These are phyloP conservation scores for Camillea tinctor DNA, from an alignment of 2,329 filamentous ascomycete species.

Conservation along the genomic window DNA sequence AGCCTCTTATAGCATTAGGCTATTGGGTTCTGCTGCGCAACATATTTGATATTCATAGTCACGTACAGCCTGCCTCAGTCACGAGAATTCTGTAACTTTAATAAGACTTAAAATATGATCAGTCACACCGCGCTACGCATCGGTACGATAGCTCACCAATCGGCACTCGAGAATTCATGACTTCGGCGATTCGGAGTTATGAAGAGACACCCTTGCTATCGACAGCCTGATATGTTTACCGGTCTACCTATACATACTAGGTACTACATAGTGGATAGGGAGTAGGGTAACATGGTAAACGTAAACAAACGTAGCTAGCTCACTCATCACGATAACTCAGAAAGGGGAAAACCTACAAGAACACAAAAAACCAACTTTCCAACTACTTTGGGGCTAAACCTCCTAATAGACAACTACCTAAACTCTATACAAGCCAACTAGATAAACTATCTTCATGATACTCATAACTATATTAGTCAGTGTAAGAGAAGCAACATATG, in stretches of 20 bases:
- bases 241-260: no score
- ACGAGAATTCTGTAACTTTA: background rate
- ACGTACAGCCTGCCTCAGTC: background rate
- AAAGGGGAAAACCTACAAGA: background rate
- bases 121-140: background rate
- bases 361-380: background rate
- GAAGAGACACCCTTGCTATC: background rate
- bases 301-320: no score
- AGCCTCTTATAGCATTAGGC: background rate
- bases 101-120: background rate
- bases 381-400: background rate
- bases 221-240: background rate
- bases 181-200: background rate
- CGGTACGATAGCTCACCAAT: background rate
- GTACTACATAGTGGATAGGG: no score
- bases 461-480: no score
- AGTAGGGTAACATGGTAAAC: no score
- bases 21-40: background rate
- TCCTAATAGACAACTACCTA: background rate
- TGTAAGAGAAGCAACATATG: background rate
- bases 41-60: background rate
- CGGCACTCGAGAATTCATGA: background rate
- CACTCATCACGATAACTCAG: background rate
- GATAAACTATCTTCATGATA: no score
- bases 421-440: no score